phyloP scores from a whole-genome alignment of 768 basidiomycete genomes.

The Tulasnella calospora region DNA sequence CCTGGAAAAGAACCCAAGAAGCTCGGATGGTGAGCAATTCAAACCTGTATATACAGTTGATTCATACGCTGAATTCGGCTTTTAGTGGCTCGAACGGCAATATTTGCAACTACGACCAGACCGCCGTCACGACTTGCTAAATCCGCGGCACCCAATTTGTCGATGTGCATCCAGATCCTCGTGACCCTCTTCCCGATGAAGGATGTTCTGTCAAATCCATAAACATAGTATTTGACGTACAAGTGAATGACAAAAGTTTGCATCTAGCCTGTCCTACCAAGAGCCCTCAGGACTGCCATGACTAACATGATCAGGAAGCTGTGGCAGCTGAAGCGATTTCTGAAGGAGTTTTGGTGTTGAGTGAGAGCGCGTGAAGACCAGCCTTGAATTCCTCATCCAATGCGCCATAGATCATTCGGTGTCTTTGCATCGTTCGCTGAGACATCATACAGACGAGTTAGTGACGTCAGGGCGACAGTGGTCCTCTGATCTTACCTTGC shows the following conservation, averaged over 20 bases:
- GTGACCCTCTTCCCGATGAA: background rate
- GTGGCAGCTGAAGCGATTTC: constrained; percentile 36
- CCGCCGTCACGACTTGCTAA: background rate
- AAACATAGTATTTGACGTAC: background rate
- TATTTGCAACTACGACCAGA: background rate
- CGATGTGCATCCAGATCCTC: background rate
- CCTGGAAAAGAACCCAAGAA: background rate
- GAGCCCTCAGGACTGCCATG: background rate
- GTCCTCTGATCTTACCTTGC: constrained; percentile 50
- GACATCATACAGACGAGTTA: background rate
- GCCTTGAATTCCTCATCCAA: constrained; percentile 61
- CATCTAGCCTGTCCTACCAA: background rate
- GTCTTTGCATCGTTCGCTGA: constrained; percentile 72
- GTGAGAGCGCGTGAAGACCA: constrained; percentile 71
- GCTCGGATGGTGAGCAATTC: background rate
- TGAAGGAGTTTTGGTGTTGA: constrained; percentile 65
- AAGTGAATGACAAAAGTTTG: background rate
- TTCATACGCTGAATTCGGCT: background rate
- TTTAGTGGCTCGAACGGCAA: background rate
- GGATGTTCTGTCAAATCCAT: background rate
- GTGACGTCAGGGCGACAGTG: background rate
- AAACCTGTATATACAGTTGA: background rate
- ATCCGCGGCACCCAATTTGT: no score
- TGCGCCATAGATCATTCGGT: constrained; percentile 70
- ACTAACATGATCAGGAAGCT: background rate